Conservation (phyloP, 2,329 filamentous ascomycete species). For the Penicillium sumatraense region DNA sequence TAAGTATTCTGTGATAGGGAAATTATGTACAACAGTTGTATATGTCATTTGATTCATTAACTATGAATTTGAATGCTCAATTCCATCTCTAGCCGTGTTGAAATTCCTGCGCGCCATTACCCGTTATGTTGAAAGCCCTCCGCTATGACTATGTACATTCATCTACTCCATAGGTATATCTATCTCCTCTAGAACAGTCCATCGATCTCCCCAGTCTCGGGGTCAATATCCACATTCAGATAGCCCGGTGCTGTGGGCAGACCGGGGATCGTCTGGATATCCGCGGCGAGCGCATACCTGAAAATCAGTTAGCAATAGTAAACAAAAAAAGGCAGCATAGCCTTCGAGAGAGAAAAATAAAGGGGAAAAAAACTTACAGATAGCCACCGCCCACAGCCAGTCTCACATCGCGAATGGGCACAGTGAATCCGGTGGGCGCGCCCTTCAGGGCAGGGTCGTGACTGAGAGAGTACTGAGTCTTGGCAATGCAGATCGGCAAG, state of each 20-base stretch:
- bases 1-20: neutral
- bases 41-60: no score
- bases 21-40: neutral
- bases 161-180: no score
- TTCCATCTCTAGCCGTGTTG: conserved; percentile 17
- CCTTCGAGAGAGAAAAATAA: neutral
- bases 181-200: conserved; percentile 74
- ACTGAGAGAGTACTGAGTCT: conserved; percentile 96
- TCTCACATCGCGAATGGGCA: conserved; percentile 91
- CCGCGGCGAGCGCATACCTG: conserved; percentile 89
- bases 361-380: conserved; percentile 61
- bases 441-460: conserved; percentile 95
- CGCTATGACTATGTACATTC: conserved; percentile 24
- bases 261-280: conserved; percentile 97
- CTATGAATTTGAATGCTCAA: neutral
- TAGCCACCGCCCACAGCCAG: conserved; percentile 95
- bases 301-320: conserved; percentile 36
- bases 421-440: conserved; percentile 89
- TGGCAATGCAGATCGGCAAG: conserved; percentile 93
- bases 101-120: conserved; percentile 17
- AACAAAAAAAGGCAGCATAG: conserved; percentile 26
- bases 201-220: conserved; percentile 82
- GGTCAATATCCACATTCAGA: conserved; percentile 84
- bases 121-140: conserved; percentile 31
- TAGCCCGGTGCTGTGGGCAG: conserved; percentile 94